Percentiles rank a stretch among this genome's conserved stretches.
Evolutionary conservation across 331 rosid genomes (phyloP).

Genomic region (Quercus phellos): DNA sequence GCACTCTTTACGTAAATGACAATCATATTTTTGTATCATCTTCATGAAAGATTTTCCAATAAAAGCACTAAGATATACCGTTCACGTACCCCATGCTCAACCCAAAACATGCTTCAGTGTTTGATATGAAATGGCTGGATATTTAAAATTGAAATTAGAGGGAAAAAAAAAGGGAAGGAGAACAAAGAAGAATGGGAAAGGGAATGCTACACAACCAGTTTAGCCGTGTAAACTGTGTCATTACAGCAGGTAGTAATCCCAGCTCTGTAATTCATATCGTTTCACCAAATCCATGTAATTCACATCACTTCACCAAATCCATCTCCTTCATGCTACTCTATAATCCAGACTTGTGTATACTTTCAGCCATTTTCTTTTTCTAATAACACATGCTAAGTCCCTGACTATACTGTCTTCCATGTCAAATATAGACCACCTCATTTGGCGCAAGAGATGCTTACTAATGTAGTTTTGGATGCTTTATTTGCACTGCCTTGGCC

Average conservation of each 20-base stretch:
- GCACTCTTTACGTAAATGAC: neutral
- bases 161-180: neutral
- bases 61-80: neutral
- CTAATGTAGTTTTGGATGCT: conserved; percentile 12
- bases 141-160: neutral
- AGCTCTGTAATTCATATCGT: neutral
- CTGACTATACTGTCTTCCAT: conserved; percentile 1
- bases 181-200: neutral
- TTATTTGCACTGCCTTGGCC: conserved; percentile 83
- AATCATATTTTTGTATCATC: neutral
- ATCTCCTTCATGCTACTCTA: conserved; percentile 4
- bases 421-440: conserved; percentile 26
- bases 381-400: neutral
- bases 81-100: conserved; percentile 10
- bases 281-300: conserved; percentile 8
- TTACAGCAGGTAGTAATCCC: conserved; percentile 1
- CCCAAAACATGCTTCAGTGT: conserved; percentile 4
- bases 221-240: conserved; percentile 17
- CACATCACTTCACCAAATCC: conserved; percentile 10
- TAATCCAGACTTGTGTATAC: neutral
- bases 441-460: conserved; percentile 27
- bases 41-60: neutral
- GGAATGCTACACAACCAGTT: conserved; percentile 16
- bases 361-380: neutral
- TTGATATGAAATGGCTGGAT: conserved; percentile 10